Conservation (phyloP, 83 land plant genomes). For the Isoetes engelmannii region DNA sequence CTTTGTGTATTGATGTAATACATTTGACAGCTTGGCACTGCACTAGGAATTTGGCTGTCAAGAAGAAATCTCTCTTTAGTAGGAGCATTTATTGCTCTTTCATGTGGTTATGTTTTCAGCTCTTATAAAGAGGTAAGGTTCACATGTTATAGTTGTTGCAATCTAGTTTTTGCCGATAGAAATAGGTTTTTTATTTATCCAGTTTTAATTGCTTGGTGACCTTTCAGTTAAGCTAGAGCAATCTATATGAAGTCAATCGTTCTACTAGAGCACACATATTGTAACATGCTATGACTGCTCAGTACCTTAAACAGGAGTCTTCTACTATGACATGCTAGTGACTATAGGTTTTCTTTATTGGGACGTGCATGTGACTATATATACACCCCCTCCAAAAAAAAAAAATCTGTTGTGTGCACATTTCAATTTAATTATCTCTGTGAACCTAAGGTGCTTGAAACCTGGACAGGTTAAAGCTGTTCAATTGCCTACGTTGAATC, state of each 20-base stretch:
- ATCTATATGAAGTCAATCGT: too few relatives aligned
- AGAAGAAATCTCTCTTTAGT: slow-evolving; percentile 71
- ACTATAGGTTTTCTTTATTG: neutral
- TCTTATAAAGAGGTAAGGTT: slow-evolving; percentile 79
- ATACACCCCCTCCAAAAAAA: too few relatives aligned
- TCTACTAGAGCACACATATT: too few relatives aligned
- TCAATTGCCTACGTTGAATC: slow-evolving; percentile 72
- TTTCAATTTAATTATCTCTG: slow-evolving; percentile 4
- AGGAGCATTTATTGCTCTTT: slow-evolving; percentile 68
- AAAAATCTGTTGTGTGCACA: neutral
- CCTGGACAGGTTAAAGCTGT: slow-evolving; percentile 73
- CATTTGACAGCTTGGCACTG: slow-evolving; percentile 67
- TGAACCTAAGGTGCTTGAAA: neutral
- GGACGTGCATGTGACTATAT: too few relatives aligned
- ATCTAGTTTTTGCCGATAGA: too few relatives aligned
- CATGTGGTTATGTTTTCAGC: slow-evolving; percentile 84
- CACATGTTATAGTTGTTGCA: too few relatives aligned
- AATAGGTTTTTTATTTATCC: too few relatives aligned
- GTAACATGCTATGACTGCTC: neutral
- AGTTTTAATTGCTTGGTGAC: too few relatives aligned
- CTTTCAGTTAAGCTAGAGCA: too few relatives aligned
- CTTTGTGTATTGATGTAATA: neutral
- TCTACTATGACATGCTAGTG: neutral
- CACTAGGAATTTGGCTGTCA: slow-evolving; percentile 76
- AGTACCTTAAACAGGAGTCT: neutral